These are phyloP conservation scores for Chaetomidium leptoderma DNA, from an alignment of 495 filamentous ascomycete genomes.

Conservation along the genomic window DNA sequence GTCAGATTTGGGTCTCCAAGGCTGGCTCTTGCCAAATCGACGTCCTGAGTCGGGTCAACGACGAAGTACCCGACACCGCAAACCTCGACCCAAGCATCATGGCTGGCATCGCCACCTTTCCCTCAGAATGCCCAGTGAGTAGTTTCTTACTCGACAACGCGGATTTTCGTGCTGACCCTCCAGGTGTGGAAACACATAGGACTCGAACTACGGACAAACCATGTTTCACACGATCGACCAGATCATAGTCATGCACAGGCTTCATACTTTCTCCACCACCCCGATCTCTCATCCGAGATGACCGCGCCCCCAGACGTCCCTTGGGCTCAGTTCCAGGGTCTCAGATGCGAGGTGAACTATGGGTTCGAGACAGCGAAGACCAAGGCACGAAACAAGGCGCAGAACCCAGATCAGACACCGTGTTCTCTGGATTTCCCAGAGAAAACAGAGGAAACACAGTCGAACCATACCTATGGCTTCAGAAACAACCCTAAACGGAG, in stretches of 20 bases:
- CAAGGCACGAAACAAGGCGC: not conserved
- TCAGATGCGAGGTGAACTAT: conserved; percentile 27
- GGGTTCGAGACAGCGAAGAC: not conserved
- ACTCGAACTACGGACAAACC: conserved; percentile 24
- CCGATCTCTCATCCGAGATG: conserved; percentile 27
- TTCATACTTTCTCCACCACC: conserved; percentile 30
- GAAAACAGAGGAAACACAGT: not conserved
- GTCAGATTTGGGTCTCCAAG: conserved; percentile 29
- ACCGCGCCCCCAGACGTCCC: conserved; percentile 23
- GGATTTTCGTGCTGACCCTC: not conserved
- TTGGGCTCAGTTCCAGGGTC: conserved; percentile 31
- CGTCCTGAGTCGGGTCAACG: conserved; percentile 22
- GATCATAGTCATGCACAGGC: not conserved
- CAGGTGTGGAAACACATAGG: conserved; percentile 30
- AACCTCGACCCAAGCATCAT: conserved; percentile 1
- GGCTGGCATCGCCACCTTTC: conserved; percentile 3
- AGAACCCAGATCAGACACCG: not conserved
- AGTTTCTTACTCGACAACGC: not conserved
- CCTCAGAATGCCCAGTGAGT: conserved; percentile 22
- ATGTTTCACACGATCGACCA: not conserved
- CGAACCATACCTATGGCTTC: conserved; percentile 12
- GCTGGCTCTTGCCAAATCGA: conserved; percentile 28
- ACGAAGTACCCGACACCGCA: conserved; percentile 1
- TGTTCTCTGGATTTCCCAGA: too few species aligned
- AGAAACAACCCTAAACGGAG: conserved; percentile 12